phyloP scores from a whole-genome alignment of 1,139 yeast genomes.

The Yamadazyma atlantica region DNA sequence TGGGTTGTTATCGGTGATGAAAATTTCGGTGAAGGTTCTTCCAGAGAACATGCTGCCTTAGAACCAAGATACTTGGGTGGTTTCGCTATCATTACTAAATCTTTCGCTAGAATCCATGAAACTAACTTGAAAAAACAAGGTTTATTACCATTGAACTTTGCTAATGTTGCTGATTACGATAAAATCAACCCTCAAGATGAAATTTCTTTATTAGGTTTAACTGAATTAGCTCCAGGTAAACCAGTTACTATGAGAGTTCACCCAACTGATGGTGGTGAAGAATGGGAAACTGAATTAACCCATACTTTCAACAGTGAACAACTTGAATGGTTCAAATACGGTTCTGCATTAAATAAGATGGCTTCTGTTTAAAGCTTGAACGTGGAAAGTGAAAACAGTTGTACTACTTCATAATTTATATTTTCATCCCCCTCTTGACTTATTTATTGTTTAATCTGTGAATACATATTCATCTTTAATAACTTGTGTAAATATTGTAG shows the following conservation, averaged over 20 bases:
- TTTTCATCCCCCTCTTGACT: constrained; percentile 1
- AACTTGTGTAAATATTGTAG: too few species aligned
- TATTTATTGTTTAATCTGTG: constrained; percentile 10
- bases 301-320: constrained; percentile 97
- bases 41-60: constrained; percentile 99
- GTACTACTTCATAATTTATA: neutral
- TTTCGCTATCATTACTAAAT: constrained; percentile 93
- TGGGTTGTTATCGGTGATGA: constrained; percentile 99
- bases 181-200: constrained; percentile 88
- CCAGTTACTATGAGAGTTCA: constrained; percentile 82
- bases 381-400: neutral
- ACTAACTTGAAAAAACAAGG: constrained; percentile 54
- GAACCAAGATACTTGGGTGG: constrained; percentile 99
- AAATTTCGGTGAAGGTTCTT: constrained; percentile 99
- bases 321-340: constrained; percentile 98
- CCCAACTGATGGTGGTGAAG: constrained; percentile 71
- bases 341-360: constrained; percentile 99
- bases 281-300: constrained; percentile 86
- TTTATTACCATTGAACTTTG: constrained; percentile 89
- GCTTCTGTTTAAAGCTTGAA: constrained; percentile 41
- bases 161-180: constrained; percentile 87
- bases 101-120: constrained; percentile 90
- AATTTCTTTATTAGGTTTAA: constrained; percentile 83
- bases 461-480: constrained; percentile 3
- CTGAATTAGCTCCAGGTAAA: constrained; percentile 91